Conservation (phyloP, 306 rosid species). For the Dalbergia cochinchinensis region DNA sequence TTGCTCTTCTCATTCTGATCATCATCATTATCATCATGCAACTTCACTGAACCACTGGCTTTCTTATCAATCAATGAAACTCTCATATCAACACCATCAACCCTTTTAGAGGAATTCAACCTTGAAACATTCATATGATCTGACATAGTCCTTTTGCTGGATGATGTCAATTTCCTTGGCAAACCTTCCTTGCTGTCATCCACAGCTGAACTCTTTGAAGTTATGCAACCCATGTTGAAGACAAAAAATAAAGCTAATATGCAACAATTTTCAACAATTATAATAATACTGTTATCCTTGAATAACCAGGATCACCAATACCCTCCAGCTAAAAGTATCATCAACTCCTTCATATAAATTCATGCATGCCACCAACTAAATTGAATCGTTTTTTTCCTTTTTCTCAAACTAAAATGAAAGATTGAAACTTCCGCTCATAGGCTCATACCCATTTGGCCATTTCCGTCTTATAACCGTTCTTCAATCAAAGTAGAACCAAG, state of each 20-base stretch:
- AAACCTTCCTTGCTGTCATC: slow-evolving; percentile 71
- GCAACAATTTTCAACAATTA: slow-evolving; percentile 5
- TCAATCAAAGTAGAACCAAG: not conserved
- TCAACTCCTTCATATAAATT: slow-evolving; percentile 45
- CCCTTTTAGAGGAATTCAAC: slow-evolving; percentile 63
- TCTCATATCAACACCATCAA: slow-evolving; percentile 55
- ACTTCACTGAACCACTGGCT: slow-evolving; percentile 54
- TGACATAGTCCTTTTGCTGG: slow-evolving; percentile 49
- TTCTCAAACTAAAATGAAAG: not conserved
- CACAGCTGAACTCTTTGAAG: slow-evolving; percentile 69
- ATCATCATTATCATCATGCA: slow-evolving; percentile 44
- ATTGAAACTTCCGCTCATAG: slow-evolving; percentile 25
- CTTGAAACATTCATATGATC: slow-evolving; percentile 46
- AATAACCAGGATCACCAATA: slow-evolving; percentile 23
- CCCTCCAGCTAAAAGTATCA: slow-evolving; percentile 36
- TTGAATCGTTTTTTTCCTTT: not conserved
- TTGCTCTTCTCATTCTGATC: slow-evolving; percentile 26
- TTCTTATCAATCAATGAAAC: slow-evolving; percentile 63
- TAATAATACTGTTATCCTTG: slow-evolving; percentile 26
- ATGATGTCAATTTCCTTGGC: slow-evolving; percentile 51
- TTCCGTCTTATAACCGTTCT: slow-evolving; percentile 3
- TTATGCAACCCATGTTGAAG: slow-evolving; percentile 75
- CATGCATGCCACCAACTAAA: slow-evolving; percentile 44
- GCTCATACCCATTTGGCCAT: slow-evolving; percentile 32
- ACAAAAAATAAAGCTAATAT: slow-evolving; percentile 29